Evolutionary conservation across 495 filamentous ascomycete species (phyloP), one percentile per base, ranked within the genome.

Genomic region (Lophium mytilinum): DNA sequence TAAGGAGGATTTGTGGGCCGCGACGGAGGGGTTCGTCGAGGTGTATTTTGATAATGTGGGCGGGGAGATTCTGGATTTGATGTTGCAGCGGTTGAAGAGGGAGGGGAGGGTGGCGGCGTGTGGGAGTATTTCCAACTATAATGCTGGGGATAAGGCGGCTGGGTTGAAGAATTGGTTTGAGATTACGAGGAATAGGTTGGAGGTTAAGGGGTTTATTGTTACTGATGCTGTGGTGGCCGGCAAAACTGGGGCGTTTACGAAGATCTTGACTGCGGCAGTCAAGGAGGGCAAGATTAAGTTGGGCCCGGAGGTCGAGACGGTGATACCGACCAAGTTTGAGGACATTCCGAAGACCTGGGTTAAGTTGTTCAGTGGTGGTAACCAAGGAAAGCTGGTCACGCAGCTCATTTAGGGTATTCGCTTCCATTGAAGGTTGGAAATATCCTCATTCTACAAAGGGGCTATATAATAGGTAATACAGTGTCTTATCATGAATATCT

Each of bases 31-130:
- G 0, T 82, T 71, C 58, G 82, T 86, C 14, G 81, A 88, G 55
- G 76, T 88, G 18, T 87, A 79, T 63, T 86, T 79, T 66, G 85
- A 87, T 61, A 87, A 87, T 63, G 84, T 86, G n/a, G 84, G 83
- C 1, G 84, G 84, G 0, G 73, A 80, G 54, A 80, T 87, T 55
- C 73, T 87, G 57, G 82, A 87, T 57, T 56, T 81, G 42, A 83
- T 82, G 62, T 69, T 87, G 21, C 65, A 63, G 10, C 72, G 78
- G 21, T 74, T 86, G 55, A 80, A 80, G 63, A 58, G 66, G 49
- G 65, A 69, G 62, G 76, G 83, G 0, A 76, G 84, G 15, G 78
- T 88, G 64, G 80, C 82, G 18, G 79, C 81, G 52, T 85, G 83
- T 66, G 84, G 84, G 10, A 71, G 75, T 12, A 73, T 83, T 33